These are phyloP conservation scores for Clonostachys chloroleuca DNA, from an alignment of 2,329 filamentous ascomycete species.

Conservation along the genomic window DNA sequence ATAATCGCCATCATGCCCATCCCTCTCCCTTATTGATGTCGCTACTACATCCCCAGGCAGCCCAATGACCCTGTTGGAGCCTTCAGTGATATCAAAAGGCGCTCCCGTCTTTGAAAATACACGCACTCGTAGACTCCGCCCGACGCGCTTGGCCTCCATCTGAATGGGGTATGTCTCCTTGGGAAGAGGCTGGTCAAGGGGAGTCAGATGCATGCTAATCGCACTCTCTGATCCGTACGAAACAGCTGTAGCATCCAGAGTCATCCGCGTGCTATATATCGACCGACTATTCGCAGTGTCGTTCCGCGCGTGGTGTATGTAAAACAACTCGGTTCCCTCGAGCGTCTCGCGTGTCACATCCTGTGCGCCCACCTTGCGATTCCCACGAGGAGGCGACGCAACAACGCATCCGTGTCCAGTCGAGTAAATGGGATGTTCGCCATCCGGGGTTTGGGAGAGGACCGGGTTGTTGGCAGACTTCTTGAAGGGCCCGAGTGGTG, in stretches of 20 bases:
- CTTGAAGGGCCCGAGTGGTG: conserved; percentile 22
- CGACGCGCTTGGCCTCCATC: conserved; percentile 3
- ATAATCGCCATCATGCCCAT: conserved; percentile 6
- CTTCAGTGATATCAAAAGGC: conserved; percentile 14
- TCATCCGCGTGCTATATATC: conserved; percentile 25
- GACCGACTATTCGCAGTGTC: conserved; percentile 15
- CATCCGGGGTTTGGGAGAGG: conserved; percentile 19
- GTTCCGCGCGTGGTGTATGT: conserved; percentile 25
- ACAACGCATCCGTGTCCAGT: conserved; percentile 26
- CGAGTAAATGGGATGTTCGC: conserved; percentile 20
- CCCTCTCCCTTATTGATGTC: conserved; percentile 1
- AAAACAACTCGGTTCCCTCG: conserved; percentile 22
- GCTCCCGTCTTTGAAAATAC: conserved; percentile 11
- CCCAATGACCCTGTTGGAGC: conserved; percentile 14
- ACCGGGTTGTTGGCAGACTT: conserved; percentile 23
- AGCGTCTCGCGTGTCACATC: conserved; percentile 21
- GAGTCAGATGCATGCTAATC: conserved; percentile 19
- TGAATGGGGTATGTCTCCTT: conserved; percentile 18
- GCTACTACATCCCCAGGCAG: conserved; percentile 7
- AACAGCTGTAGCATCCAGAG: conserved; percentile 10
- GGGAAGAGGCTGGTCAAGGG: conserved; percentile 21
- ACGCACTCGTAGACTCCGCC: conserved; percentile 6
- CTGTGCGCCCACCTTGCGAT: conserved; percentile 15
- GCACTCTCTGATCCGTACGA: conserved; percentile 17
- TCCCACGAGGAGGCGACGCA: conserved; percentile 15